Evolutionary conservation across 495 filamentous ascomycete genomes (phyloP).

Genomic region (Penicillium coprophilum): DNA sequence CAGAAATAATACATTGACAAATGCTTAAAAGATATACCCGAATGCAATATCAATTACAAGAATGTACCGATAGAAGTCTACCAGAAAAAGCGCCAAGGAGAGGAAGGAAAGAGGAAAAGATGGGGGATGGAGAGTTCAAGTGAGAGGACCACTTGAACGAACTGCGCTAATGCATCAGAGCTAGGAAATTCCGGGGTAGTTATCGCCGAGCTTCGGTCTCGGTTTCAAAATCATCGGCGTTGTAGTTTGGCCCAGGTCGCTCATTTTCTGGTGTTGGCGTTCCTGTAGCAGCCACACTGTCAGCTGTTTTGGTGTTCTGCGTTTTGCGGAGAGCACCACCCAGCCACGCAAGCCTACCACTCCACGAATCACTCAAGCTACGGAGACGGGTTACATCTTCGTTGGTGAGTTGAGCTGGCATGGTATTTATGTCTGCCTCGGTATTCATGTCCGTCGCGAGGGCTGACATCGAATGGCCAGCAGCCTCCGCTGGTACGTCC

Average conservation of each 20-base stretch:
- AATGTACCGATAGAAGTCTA: constrained; percentile 13
- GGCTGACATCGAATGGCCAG: constrained; percentile 29
- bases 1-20: constrained; percentile 15
- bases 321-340: constrained; percentile 32
- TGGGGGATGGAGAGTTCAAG: constrained; percentile 22
- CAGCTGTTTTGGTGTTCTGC: constrained; percentile 3
- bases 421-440: constrained; percentile 18
- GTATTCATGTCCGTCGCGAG: constrained; percentile 22
- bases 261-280: constrained; percentile 17
- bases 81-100: constrained; percentile 4
- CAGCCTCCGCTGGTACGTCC: constrained; percentile 25
- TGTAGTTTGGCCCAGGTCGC: not conserved
- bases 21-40: constrained; percentile 20
- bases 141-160: constrained; percentile 29
- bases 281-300: constrained; percentile 20
- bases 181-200: not conserved
- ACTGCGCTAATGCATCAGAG: not conserved
- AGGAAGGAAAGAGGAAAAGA: not conserved
- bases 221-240: not conserved
- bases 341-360: constrained; percentile 43
- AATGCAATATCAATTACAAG: constrained; percentile 31
- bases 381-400: constrained; percentile 35
- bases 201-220: constrained; percentile 17
- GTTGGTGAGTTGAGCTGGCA: constrained; percentile 11
- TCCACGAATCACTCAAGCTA: constrained; percentile 49